A percentile compares a stretch with the other conserved stretches of the same genome.
Evolutionary conservation across 2,329 filamentous ascomycete species (phyloP).

Genomic region (Ophiocordyceps camponoti-floridani): DNA sequence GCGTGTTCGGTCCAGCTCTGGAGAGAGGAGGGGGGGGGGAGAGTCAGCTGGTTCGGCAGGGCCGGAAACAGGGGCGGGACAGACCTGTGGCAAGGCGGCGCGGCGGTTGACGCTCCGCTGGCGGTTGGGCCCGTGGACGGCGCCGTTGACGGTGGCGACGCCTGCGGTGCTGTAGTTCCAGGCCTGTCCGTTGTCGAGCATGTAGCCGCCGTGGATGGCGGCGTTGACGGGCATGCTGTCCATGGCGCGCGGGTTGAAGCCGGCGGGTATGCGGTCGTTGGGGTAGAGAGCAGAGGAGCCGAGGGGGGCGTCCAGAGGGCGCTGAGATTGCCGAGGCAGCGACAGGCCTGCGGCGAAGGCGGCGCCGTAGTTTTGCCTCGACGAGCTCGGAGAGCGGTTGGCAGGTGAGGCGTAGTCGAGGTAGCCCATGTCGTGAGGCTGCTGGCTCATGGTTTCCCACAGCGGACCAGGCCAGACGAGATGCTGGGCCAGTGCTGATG

Average conservation of each 20-base stretch:
- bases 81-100: slow-evolving; percentile 55
- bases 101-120: slow-evolving; percentile 35
- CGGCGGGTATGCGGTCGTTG: slow-evolving; percentile 45
- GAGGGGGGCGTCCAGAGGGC: slow-evolving; percentile 60
- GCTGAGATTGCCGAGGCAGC: slow-evolving; percentile 37
- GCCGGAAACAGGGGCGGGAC: slow-evolving; percentile 15
- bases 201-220: slow-evolving; percentile 26
- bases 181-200: slow-evolving; percentile 53
- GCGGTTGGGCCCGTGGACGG: slow-evolving; percentile 45
- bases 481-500: slow-evolving; percentile 1
- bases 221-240: slow-evolving; percentile 22
- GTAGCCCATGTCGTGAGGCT: slow-evolving; percentile 46
- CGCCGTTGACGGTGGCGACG: slow-evolving; percentile 43
- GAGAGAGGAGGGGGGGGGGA: background rate
- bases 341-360: slow-evolving; percentile 32
- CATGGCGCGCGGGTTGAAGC: slow-evolving; percentile 41
- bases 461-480: slow-evolving; percentile 1
- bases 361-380: slow-evolving; percentile 36
- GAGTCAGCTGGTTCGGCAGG: background rate
- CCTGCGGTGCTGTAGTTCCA: slow-evolving; percentile 61
- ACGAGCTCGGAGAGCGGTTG: slow-evolving; percentile 52
- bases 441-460: slow-evolving; percentile 29
- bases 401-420: slow-evolving; percentile 44
- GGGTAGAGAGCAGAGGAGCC: slow-evolving; percentile 47
- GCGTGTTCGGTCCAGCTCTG: slow-evolving; percentile 34